Percentiles rank a stretch among this genome's conserved stretches.
These are phyloP conservation scores for Dunaliella primolecta DNA, from an alignment of 139 green algal genomes.

Conservation along the genomic window DNA sequence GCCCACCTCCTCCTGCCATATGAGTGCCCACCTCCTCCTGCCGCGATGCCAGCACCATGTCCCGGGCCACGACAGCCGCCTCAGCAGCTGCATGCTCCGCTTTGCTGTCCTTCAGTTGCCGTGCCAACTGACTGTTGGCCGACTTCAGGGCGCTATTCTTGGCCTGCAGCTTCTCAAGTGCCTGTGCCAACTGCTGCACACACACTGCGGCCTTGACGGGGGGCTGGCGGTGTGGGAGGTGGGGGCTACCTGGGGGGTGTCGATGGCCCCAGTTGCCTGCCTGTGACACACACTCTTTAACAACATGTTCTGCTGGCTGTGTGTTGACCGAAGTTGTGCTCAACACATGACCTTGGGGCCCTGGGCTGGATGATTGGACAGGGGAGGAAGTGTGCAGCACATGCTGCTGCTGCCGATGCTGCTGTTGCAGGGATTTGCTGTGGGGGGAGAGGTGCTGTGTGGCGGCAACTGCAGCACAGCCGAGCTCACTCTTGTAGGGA, in stretches of 20 bases:
- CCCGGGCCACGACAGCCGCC: not conserved
- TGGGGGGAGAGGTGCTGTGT: not conserved
- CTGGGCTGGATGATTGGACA: no score
- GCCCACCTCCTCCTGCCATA: no score
- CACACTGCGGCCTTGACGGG: not conserved
- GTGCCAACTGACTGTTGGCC: not conserved
- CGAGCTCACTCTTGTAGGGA: no score
- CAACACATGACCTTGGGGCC: no score
- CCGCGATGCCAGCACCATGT: not conserved
- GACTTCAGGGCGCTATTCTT: not conserved
- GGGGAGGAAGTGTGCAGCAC: not conserved
- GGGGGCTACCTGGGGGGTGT: no score
- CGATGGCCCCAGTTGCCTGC: no score
- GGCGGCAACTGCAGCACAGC: not conserved
- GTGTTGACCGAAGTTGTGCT: no score
- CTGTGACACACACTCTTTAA: no score
- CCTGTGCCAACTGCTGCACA: not conserved
- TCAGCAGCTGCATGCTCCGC: not conserved
- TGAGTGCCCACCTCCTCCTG: not conserved
- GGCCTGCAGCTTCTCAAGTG: not conserved
- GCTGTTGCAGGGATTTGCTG: not conserved
- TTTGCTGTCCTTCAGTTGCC: not conserved
- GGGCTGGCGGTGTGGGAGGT: no score
- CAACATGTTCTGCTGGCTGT: no score
- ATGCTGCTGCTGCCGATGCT: not conserved